A percentile compares a stretch with the other conserved stretches of the same genome.
Evolutionary conservation across 768 basidiomycete genomes (phyloP).

Genomic region (Pulveroboletus sp.): DNA sequence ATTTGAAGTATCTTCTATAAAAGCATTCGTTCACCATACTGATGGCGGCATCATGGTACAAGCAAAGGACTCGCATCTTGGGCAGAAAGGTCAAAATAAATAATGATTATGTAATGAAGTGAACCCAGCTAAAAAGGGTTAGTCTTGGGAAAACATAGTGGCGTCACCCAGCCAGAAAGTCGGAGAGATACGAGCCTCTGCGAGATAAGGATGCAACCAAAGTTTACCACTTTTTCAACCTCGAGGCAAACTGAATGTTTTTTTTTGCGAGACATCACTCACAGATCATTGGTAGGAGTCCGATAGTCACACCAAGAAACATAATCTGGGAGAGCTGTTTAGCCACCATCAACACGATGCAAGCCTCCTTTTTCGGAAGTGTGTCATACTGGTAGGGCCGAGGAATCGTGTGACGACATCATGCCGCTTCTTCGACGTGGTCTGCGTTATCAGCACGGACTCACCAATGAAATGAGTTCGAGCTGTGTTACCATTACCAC

Average conservation of each 20-base stretch:
- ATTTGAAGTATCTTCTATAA: slow-evolving; percentile 64
- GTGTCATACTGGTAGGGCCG: slow-evolving; percentile 6
- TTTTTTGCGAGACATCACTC: slow-evolving; percentile 6
- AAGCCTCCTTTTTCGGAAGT: slow-evolving; percentile 21
- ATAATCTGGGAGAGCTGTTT: not conserved
- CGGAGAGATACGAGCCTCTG: slow-evolving; percentile 14
- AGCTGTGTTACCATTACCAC: not conserved
- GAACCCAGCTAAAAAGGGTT: slow-evolving; percentile 19
- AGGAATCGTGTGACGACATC: not conserved
- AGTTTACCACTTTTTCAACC: slow-evolving; percentile 39
- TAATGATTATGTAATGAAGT: not conserved
- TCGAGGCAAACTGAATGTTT: slow-evolving; percentile 37
- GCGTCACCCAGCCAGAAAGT: slow-evolving; percentile 18
- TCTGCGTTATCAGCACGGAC: slow-evolving; percentile 1
- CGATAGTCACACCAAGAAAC: slow-evolving; percentile 8
- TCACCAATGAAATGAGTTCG: not conserved
- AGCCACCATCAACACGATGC: slow-evolving; percentile 27
- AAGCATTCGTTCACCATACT: slow-evolving; percentile 54
- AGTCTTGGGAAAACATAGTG: slow-evolving; percentile 25
- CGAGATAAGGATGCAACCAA: slow-evolving; percentile 12
- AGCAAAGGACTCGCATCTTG: slow-evolving; percentile 27
- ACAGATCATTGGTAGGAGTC: slow-evolving; percentile 4
- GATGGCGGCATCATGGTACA: slow-evolving; percentile 24
- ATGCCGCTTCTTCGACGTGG: too few species aligned
- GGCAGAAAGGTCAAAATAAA: not conserved